Evolutionary conservation across 2,329 filamentous ascomycete species (phyloP).

Genomic region (Talaromyces sp.): DNA sequence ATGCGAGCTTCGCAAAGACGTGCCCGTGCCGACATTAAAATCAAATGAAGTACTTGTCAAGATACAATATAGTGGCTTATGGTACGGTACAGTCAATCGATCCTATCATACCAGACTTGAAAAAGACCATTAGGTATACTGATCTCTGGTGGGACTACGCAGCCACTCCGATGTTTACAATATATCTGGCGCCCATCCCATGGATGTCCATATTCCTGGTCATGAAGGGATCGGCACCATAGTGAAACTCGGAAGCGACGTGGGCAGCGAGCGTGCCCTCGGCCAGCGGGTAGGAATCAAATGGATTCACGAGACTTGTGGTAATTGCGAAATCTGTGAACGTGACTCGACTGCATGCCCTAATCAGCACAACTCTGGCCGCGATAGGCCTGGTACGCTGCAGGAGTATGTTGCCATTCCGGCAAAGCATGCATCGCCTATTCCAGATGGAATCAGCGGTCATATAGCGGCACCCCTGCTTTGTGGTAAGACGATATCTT

Average conservation of each 20-base stretch:
- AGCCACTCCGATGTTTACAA: background rate
- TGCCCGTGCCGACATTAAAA: background rate
- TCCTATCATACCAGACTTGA: background rate
- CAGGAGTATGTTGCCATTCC: background rate
- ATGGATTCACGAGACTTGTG: background rate
- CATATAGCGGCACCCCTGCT: background rate
- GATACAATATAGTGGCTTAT: background rate
- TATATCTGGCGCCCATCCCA: background rate
- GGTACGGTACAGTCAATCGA: background rate
- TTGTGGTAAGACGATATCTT: background rate
- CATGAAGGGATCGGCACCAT: background rate
- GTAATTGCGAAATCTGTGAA: background rate
- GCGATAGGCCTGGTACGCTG: background rate
- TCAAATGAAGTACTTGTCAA: background rate
- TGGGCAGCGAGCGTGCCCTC: background rate
- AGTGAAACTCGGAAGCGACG: background rate
- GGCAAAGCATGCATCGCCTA: background rate
- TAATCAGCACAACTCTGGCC: background rate
- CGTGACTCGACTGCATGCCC: background rate
- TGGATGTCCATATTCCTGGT: background rate
- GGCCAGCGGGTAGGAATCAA: background rate
- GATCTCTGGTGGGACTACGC: background rate
- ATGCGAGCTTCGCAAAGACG: background rate
- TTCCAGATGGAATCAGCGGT: background rate
- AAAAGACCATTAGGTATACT: background rate